Evolutionary conservation across 2,329 filamentous ascomycete species (phyloP).

Genomic region (Fusarium sp.): DNA sequence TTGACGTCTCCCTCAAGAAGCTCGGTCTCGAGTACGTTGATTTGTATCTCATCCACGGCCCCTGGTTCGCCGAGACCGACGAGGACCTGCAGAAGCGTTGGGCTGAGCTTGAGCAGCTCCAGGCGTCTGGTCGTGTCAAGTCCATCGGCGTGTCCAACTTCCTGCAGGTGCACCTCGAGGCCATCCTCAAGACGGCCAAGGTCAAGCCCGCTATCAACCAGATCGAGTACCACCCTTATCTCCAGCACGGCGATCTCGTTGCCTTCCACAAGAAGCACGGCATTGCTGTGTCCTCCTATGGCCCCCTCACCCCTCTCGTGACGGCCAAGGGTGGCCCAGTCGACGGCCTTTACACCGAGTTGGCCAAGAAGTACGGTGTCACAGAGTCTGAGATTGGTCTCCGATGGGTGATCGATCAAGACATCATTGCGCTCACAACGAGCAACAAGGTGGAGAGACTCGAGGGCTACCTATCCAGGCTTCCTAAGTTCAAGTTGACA

Average conservation of each 20-base stretch:
- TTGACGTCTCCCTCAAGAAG: constrained; percentile 71
- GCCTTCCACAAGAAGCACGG: constrained; percentile 67
- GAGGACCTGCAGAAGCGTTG: constrained; percentile 69
- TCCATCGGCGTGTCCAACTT: constrained; percentile 87
- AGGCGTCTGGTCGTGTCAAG: constrained; percentile 72
- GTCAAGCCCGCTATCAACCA: constrained; percentile 79
- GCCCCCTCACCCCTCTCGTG: constrained; percentile 64
- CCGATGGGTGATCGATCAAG: constrained; percentile 71
- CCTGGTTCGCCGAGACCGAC: constrained; percentile 63
- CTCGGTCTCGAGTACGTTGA: constrained; percentile 79
- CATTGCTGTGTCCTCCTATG: constrained; percentile 69
- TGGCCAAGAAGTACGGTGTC: constrained; percentile 71
- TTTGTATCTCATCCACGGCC: constrained; percentile 74
- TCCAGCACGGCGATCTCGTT: constrained; percentile 72
- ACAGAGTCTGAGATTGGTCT: constrained; percentile 67
- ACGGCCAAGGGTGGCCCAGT: constrained; percentile 64
- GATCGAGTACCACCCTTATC: constrained; percentile 84
- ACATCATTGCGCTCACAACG: constrained; percentile 69
- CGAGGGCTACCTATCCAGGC: constrained; percentile 63
- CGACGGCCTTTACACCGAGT: constrained; percentile 60
- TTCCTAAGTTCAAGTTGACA: constrained; percentile 69
- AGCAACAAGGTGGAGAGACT: constrained; percentile 69
- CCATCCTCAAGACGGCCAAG: constrained; percentile 68
- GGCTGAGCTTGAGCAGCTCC: constrained; percentile 74
- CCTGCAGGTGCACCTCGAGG: constrained; percentile 65